Percentiles rank a stretch among this genome's conserved stretches.
Conservation (phyloP, 768 basidiomycete species). For the Paxillus ammoniavirescens region DNA sequence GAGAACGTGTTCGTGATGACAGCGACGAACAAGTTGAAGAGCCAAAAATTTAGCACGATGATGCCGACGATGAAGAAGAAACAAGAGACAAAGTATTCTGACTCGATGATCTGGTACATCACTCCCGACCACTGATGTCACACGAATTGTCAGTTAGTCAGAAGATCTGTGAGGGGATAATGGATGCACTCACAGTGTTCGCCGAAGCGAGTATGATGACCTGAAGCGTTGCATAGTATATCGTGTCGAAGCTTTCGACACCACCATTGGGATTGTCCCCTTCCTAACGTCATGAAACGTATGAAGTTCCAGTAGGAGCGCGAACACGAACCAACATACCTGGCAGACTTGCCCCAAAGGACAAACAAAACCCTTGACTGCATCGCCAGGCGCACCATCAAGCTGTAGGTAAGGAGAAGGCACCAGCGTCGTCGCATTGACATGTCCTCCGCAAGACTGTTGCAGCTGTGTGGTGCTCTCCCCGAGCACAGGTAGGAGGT, state of each 20-base stretch:
- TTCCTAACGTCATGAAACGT: slow-evolving; percentile 41
- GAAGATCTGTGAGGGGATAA: neutral
- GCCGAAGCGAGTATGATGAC: slow-evolving; percentile 82
- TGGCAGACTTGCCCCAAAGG: slow-evolving; percentile 82
- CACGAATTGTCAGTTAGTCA: neutral
- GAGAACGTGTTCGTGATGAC: slow-evolving; percentile 95
- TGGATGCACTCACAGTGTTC: slow-evolving; percentile 54
- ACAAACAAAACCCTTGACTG: slow-evolving; percentile 84
- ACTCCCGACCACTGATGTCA: slow-evolving; percentile 62
- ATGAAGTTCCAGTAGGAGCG: neutral
- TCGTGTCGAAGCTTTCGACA: slow-evolving; percentile 84
- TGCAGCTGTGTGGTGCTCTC: slow-evolving; percentile 46
- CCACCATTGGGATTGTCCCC: slow-evolving; percentile 61
- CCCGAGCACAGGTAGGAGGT: slow-evolving; percentile 53
- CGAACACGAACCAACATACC: slow-evolving; percentile 37
- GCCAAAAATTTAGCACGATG: slow-evolving; percentile 89
- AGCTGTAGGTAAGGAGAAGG: slow-evolving; percentile 40
- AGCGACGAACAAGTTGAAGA: slow-evolving; percentile 91
- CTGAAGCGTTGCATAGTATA: slow-evolving; percentile 79
- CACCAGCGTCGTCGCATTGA: slow-evolving; percentile 57
- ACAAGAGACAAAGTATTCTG: slow-evolving; percentile 86
- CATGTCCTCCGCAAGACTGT: slow-evolving; percentile 80
- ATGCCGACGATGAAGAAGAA: slow-evolving; percentile 85
- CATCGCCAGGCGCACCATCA: slow-evolving; percentile 36
- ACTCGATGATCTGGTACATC: slow-evolving; percentile 88